Conservation (phyloP, 768 basidiomycete species). For the Leccinum ochraceum region DNA sequence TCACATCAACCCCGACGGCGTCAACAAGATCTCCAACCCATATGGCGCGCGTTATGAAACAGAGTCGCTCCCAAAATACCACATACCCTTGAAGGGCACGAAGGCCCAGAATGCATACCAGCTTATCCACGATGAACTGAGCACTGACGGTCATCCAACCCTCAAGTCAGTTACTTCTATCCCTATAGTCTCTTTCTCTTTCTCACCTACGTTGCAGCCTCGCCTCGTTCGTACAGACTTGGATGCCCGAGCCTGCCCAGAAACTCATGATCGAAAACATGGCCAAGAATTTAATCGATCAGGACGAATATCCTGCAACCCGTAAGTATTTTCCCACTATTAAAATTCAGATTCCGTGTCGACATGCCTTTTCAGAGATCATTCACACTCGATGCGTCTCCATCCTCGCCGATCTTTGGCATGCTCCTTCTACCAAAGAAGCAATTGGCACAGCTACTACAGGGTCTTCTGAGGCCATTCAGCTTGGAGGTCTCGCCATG, state of each 20-base stretch:
- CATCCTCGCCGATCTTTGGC: constrained; percentile 68
- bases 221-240: constrained; percentile 68
- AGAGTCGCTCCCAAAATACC: constrained; percentile 69
- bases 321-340: constrained; percentile 29
- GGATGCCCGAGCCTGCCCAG: constrained; percentile 54
- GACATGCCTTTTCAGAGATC: constrained; percentile 29
- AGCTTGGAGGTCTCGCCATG: constrained; percentile 71
- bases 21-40: constrained; percentile 39
- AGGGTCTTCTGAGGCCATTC: constrained; percentile 71
- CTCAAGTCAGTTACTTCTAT: constrained; percentile 42
- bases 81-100: constrained; percentile 61
- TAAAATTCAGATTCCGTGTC: neutral
- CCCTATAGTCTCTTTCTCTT: neutral
- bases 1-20: constrained; percentile 37
- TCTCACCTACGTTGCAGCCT: constrained; percentile 34
- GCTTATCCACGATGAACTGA: constrained; percentile 64
- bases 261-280: constrained; percentile 65
- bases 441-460: constrained; percentile 73
- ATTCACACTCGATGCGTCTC: constrained; percentile 50
- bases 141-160: constrained; percentile 53
- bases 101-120: constrained; percentile 52
- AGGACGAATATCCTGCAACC: constrained; percentile 68
- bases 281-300: constrained; percentile 67
- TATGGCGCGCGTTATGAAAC: constrained; percentile 70
- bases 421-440: constrained; percentile 52